Conservation (phyloP, 148 eudicot species). For the Rhododendron molle region DNA sequence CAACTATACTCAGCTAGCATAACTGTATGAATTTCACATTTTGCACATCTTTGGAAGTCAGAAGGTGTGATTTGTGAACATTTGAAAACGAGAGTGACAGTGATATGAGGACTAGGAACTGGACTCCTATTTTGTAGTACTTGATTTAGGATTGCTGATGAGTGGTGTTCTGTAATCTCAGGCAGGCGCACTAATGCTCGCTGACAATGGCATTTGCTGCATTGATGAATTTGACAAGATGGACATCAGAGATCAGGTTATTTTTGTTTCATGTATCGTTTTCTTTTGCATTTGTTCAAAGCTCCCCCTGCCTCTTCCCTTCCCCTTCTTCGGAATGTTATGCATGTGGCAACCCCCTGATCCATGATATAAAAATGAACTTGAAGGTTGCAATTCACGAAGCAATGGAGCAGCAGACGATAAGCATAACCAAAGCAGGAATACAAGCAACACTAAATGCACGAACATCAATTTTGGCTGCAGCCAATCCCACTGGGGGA, state of each 20-base stretch:
- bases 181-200: conserved; percentile 99
- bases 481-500: conserved; percentile 97
- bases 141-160: conserved; percentile 15
- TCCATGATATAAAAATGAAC: conserved; percentile 12
- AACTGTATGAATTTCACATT: background rate
- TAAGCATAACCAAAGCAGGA: conserved; percentile 98
- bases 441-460: conserved; percentile 98
- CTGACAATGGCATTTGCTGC: conserved; percentile 96
- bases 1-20: background rate
- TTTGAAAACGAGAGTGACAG: background rate
- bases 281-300: background rate
- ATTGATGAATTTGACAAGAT: conserved; percentile 99
- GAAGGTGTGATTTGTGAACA: background rate
- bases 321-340: background rate
- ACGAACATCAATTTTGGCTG: conserved; percentile 94
- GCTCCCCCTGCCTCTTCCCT: background rate
- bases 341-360: background rate
- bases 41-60: background rate
- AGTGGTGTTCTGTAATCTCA: conserved; percentile 25
- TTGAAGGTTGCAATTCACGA: conserved; percentile 96
- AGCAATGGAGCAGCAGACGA: conserved; percentile 99
- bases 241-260: conserved; percentile 96
- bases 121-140: background rate
- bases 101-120: background rate
- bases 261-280: background rate